phyloP scores from a whole-genome alignment of 2,329 filamentous ascomycete species.

The Verticillium zaregamsianum region DNA sequence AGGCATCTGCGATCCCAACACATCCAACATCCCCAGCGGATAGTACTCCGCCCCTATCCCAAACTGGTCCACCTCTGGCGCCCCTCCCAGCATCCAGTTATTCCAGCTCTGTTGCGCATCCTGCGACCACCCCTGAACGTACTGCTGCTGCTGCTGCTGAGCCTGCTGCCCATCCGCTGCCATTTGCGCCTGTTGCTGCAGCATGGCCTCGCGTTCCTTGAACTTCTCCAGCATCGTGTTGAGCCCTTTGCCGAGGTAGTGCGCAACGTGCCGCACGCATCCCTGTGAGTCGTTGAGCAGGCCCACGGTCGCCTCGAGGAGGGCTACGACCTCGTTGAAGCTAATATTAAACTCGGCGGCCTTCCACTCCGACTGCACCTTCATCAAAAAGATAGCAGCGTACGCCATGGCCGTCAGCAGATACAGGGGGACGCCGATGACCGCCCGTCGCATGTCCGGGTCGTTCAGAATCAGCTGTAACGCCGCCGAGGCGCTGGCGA shows the following conservation, averaged over 20 bases:
- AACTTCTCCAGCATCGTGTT: slow-evolving; percentile 23
- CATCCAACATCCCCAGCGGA: slow-evolving; percentile 18
- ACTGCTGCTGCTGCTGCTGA: not conserved
- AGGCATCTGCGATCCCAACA: slow-evolving; percentile 22
- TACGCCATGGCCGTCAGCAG: slow-evolving; percentile 26
- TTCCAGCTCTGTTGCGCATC: slow-evolving; percentile 17
- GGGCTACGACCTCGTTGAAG: slow-evolving; percentile 23
- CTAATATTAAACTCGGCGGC: slow-evolving; percentile 19
- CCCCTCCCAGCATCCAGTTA: slow-evolving; percentile 20
- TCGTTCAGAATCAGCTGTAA: slow-evolving; percentile 24
- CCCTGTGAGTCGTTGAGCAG: slow-evolving; percentile 19
- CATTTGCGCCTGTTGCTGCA: slow-evolving; percentile 4
- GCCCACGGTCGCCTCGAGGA: slow-evolving; percentile 19
- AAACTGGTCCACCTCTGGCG: slow-evolving; percentile 13
- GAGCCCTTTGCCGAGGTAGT: slow-evolving; percentile 24
- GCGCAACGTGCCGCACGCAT: slow-evolving; percentile 22
- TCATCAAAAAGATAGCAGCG: slow-evolving; percentile 26
- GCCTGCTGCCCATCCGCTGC: not conserved
- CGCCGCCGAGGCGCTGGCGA: slow-evolving; percentile 25
- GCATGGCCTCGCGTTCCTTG: slow-evolving; percentile 14
- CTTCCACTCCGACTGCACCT: slow-evolving; percentile 24
- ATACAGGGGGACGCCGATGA: slow-evolving; percentile 26
- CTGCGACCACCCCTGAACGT: slow-evolving; percentile 1
- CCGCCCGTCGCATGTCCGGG: slow-evolving; percentile 22
- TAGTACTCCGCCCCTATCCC: slow-evolving; percentile 15